Conservation (phyloP, 169 alveolate genomes). For the Cryptosporidium parvum region DNA sequence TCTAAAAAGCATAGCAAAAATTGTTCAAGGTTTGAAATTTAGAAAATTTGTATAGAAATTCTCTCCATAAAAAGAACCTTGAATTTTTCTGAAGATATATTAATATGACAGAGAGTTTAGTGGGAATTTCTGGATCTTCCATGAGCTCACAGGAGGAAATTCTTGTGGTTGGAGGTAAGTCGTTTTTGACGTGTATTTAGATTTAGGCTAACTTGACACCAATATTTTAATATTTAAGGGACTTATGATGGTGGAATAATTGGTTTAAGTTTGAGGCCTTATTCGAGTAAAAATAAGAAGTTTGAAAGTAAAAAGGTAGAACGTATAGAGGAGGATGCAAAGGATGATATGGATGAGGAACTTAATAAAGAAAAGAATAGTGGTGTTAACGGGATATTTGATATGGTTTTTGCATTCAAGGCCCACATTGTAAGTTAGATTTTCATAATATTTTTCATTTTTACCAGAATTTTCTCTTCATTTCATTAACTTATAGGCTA, state of each 20-base stretch:
- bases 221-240: constrained; percentile 6
- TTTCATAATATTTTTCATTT: not conserved
- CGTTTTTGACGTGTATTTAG: constrained; percentile 2
- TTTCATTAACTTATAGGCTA: constrained; percentile 2
- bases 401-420: constrained; percentile 42
- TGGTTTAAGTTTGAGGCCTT: constrained; percentile 21
- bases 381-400: not conserved
- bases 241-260: constrained; percentile 63
- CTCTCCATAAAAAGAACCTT: not conserved
- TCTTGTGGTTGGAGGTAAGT: constrained; percentile 63
- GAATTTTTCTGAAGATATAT: not conserved
- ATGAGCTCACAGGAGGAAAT: not conserved
- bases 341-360: not conserved
- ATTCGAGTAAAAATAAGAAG: not conserved
- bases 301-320: not conserved
- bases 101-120: constrained; percentile 1
- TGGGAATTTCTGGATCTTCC: not conserved
- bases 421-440: constrained; percentile 58
- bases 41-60: not conserved
- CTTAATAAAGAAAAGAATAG: not conserved
- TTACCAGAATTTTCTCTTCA: not conserved
- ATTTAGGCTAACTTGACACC: not conserved
- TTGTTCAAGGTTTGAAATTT: not conserved
- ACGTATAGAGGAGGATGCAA: not conserved
- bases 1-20: not conserved